Evolutionary conservation across 768 basidiomycete genomes (phyloP).

Genomic region (Pulveroboletus sp.): DNA sequence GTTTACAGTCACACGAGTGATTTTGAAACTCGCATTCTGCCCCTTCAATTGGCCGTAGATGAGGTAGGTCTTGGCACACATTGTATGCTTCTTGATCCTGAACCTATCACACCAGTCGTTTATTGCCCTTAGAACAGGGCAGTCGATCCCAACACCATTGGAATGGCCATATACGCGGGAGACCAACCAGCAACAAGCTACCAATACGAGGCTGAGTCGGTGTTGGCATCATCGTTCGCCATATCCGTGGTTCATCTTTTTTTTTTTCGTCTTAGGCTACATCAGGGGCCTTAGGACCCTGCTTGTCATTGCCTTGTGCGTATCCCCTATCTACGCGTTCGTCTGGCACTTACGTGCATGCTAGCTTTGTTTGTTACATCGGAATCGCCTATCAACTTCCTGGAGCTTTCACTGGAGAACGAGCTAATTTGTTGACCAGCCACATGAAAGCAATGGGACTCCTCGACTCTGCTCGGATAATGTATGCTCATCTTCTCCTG

Average conservation of each 20-base stretch:
- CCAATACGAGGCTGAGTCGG: constrained; percentile 52
- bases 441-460: constrained; percentile 83
- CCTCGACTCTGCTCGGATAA: constrained; percentile 59
- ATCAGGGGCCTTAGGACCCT: constrained; percentile 57
- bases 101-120: constrained; percentile 46
- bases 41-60: constrained; percentile 76
- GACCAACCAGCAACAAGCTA: constrained; percentile 60
- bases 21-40: constrained; percentile 62
- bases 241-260: constrained; percentile 1
- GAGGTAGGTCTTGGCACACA: constrained; percentile 35
- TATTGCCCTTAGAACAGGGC: constrained; percentile 61
- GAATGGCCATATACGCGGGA: constrained; percentile 72
- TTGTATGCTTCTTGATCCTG: background rate
- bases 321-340: background rate
- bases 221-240: constrained; percentile 1
- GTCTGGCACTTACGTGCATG: background rate
- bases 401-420: constrained; percentile 62
- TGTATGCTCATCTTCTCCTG: constrained; percentile 32
- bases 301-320: constrained; percentile 64
- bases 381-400: constrained; percentile 78
- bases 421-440: constrained; percentile 57
- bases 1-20: constrained; percentile 63
- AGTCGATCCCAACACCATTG: constrained; percentile 49
- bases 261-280: constrained; percentile 39
- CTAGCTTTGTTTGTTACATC: constrained; percentile 63